Base-by-base conservation (phyloP, 352 stramenopile genomes). In the Globisporangium nunn region DNA sequence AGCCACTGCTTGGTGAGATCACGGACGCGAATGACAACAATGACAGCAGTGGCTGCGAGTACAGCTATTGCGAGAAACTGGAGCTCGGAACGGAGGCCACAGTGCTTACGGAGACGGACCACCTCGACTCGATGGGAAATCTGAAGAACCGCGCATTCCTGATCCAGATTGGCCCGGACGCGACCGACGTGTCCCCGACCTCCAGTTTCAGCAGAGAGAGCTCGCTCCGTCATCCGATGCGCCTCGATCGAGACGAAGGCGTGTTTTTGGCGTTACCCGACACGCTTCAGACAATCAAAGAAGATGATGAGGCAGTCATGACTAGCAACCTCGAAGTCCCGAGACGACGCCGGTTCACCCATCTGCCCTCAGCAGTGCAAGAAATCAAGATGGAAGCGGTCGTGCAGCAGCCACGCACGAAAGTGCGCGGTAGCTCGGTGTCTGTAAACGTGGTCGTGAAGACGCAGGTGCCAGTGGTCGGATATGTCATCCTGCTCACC, bases 381-480 rank as follows among this genome's bases (percentile, higher is more conserved):
- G 58, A 72, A 10, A 63, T 83, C 52, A 67, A 50, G 23, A 52
- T 83, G 46, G 71, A 80, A 51, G 73, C 73, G 0, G 50, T 73
- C 1, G 50, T 76, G n/a, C 28, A 60, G 23, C 52, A 23, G n/a
- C 43, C 44, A 12, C 46, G 15, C 14, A 23, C 2, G 45, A 47
- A 41, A 18, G 31, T 37, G 11, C 14, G 17, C 54, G 41, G 39
- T 5, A 53, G 30, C 31, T 15, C 54, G 1, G 30, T 80, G 0
- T 71, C 60, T 4, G 62, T 81, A 14, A 60, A 74, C 17, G 62
- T 86, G n/a, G 49, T 71, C 17, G 63, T 81, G 11, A 52, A 72
- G n/a, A 81, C 72, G 52, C 66, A 81, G 58, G 75, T 83, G 14
- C 75, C 75, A 0, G 2, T 69, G 1, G 30, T 76, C 35, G 75